phyloP scores from a whole-genome alignment of 2,329 filamentous ascomycete species.

The Beauveria sp. region DNA sequence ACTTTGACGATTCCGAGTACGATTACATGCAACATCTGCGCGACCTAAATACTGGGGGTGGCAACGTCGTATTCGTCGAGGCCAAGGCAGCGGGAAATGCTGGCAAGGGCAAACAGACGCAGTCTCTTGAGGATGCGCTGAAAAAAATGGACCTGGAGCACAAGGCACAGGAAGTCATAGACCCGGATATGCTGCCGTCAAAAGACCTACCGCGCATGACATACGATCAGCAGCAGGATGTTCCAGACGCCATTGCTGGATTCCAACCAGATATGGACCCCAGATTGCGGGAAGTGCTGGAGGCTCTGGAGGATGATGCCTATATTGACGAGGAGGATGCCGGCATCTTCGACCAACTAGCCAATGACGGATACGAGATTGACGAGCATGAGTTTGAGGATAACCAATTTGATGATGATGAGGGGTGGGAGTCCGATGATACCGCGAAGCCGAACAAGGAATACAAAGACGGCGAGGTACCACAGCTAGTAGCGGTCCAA shows the following conservation, averaged over 20 bases:
- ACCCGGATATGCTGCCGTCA: conserved; percentile 68
- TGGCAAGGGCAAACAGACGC: conserved; percentile 66
- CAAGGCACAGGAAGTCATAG: conserved; percentile 52
- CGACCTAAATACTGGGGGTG: conserved; percentile 68
- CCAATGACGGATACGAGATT: conserved; percentile 63
- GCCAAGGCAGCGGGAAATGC: conserved; percentile 46
- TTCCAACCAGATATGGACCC: conserved; percentile 99
- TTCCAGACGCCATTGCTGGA: conserved; percentile 84
- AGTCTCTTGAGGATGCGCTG: conserved; percentile 76
- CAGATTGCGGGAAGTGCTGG: conserved; percentile 78
- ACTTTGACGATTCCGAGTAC: conserved; percentile 90
- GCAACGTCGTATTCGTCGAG: conserved; percentile 79
- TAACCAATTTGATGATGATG: conserved; percentile 56
- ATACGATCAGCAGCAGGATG: conserved; percentile 88
- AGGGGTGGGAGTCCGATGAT: conserved; percentile 91
- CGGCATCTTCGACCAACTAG: conserved; percentile 72
- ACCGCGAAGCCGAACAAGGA: conserved; percentile 70
- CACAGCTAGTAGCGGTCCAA: conserved; percentile 39
- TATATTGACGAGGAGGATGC: conserved; percentile 82
- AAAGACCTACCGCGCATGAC: conserved; percentile 70
- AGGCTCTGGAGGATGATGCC: conserved; percentile 90
- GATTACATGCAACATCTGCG: conserved; percentile 99
- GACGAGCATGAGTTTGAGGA: conserved; percentile 75
- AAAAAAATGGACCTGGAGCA: conserved; percentile 51
- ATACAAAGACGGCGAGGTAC: conserved; percentile 41